Conservation (phyloP, 2,329 filamentous ascomycete genomes). For the Microdochium trichocladiopsis region DNA sequence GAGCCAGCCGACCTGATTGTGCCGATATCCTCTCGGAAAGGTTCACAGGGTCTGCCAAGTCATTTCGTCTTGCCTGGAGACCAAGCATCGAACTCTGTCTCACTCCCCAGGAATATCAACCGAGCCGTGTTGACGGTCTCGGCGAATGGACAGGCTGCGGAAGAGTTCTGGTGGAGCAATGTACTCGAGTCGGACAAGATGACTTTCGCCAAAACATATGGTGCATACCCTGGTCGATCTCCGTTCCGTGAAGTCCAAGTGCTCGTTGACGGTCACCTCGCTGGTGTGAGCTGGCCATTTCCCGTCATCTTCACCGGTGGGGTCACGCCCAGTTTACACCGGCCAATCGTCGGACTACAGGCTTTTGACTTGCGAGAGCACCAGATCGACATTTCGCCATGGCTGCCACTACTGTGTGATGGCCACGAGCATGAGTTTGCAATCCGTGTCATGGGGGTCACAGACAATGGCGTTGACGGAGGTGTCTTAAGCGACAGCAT, state of each 20-base stretch:
- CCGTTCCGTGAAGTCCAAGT: slow-evolving; percentile 64
- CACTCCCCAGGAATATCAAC: slow-evolving; percentile 54
- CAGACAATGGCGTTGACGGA: slow-evolving; percentile 39
- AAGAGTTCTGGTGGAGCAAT: slow-evolving; percentile 82
- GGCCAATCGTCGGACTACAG: slow-evolving; percentile 61
- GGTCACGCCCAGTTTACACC: slow-evolving; percentile 58
- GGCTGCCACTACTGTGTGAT: slow-evolving; percentile 49
- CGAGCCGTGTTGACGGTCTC: slow-evolving; percentile 66
- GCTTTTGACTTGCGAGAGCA: slow-evolving; percentile 60
- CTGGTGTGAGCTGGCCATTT: slow-evolving; percentile 60
- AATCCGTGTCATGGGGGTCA: slow-evolving; percentile 49
- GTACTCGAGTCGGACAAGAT: slow-evolving; percentile 52
- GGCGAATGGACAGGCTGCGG: slow-evolving; percentile 64
- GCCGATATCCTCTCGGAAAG: slow-evolving; percentile 51
- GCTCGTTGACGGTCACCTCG: slow-evolving; percentile 52
- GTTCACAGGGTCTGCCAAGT: slow-evolving; percentile 44
- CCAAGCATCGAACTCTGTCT: slow-evolving; percentile 48
- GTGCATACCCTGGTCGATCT: slow-evolving; percentile 54
- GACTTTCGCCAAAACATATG: slow-evolving; percentile 48
- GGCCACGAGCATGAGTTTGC: slow-evolving; percentile 49
- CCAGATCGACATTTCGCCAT: slow-evolving; percentile 61
- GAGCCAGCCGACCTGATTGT: slow-evolving; percentile 56
- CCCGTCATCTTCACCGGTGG: slow-evolving; percentile 63
- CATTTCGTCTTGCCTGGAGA: slow-evolving; percentile 58
- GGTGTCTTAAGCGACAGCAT: slow-evolving; percentile 40